Evolutionary conservation across 768 basidiomycete genomes (phyloP), one percentile per base, ranked within the genome.

Genomic region (Tulasnella sp.): DNA sequence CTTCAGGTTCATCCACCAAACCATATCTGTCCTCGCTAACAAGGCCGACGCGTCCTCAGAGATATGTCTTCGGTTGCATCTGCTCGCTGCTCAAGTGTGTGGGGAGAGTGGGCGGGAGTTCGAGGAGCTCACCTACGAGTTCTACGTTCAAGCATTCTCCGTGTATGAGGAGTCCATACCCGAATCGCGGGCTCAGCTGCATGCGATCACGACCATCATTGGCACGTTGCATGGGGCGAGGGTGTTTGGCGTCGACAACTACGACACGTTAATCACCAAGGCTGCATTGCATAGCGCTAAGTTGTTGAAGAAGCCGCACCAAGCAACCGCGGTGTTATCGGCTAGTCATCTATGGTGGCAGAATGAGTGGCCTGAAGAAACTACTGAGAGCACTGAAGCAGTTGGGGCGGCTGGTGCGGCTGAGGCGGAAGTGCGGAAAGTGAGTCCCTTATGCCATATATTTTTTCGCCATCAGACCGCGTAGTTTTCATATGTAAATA

Each of bases 321-420:
- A 98, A 72, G 87, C 94, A 11, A 89, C 85, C 8, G 96, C 95
- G 3, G 96, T 98, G 21, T 84, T 88, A 51, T 77, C 92, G 29
- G 96, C 96, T 7, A 96, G 93, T 70, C 96, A 99, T 73, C 73
- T 99, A 65, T 99, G 95, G 95, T 99, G 94, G 94, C 96, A 98
- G 70, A 86, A 86, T 63, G 76, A 63, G 30, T 49, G 29, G 51
- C 43, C 61, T 10, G 61, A 44, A 13, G 44, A 7, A 13, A 11
- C 7, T 45, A 5, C 34, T 38, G 15, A 38, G 34, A 38, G 34
- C 34, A 24, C 48, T 13, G n/a, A n/a, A n/a, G n/a, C n/a, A n/a
- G 43, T 27, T n/a, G 53, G 26, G 21, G 56, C 23, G 23, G 11
- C 42, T 24, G n/a, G 52, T 43, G 38, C 32, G 41, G 27, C 15